Conservation (phyloP, 73 alveolate species). For the Tetrahymena thermophila region DNA sequence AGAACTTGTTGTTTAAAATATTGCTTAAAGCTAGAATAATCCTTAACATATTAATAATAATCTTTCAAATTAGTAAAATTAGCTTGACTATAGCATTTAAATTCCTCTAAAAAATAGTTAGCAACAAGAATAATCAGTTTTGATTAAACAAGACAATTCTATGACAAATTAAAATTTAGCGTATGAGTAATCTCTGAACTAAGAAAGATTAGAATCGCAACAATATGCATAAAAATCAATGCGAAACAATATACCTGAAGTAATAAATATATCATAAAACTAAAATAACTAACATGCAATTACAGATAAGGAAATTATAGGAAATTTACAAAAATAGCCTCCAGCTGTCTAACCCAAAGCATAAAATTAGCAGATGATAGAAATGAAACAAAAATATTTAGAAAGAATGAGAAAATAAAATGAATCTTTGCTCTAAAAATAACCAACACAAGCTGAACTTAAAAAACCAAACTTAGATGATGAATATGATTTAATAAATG, state of each 20-base stretch:
- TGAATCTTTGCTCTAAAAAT: background rate
- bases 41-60: background rate
- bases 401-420: background rate
- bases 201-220: background rate
- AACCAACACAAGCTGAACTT: background rate
- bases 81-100: background rate
- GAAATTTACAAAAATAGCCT: background rate
- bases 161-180: background rate
- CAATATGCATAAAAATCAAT: background rate
- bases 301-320: background rate
- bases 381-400: background rate
- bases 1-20: background rate
- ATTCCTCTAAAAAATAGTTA: background rate
- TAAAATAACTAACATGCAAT: background rate
- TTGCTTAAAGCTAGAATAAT: background rate
- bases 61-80: background rate
- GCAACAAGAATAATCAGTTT: background rate
- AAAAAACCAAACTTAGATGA: background rate
- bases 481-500: background rate
- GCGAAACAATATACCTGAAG: background rate
- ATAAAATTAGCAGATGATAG: background rate
- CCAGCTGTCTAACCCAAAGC: background rate
- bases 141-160: background rate
- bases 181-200: background rate
- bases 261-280: too few relatives aligned